These are phyloP conservation scores for Cystobasidium ongulense DNA, from an alignment of 768 basidiomycete species.

Conservation along the genomic window DNA sequence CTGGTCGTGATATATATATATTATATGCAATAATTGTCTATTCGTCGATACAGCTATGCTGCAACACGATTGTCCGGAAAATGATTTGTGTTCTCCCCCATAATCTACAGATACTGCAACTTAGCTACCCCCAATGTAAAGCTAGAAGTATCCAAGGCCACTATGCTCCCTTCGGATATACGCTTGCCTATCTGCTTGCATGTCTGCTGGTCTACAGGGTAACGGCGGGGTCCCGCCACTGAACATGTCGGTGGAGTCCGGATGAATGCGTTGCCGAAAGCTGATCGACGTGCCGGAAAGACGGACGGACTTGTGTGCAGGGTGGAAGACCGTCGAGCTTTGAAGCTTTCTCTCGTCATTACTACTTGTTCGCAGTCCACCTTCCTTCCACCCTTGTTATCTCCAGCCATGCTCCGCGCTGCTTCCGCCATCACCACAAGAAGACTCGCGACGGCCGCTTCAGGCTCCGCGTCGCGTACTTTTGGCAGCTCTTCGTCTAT, in stretches of 20 bases:
- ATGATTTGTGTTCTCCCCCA: too few species aligned
- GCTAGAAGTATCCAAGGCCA: too few species aligned
- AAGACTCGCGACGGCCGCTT: slow-evolving; percentile 4
- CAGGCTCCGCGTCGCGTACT: slow-evolving; percentile 1
- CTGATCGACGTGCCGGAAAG: background rate
- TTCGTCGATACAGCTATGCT: too few species aligned
- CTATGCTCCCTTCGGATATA: too few species aligned
- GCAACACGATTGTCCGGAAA: too few species aligned
- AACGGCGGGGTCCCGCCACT: background rate
- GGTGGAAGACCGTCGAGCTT: background rate
- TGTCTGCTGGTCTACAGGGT: background rate
- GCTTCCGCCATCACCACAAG: background rate
- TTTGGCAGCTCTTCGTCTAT: background rate
- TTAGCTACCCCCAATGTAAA: too few species aligned
- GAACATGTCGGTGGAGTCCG: background rate
- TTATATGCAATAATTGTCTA: too few species aligned
- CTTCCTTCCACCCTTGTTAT: background rate
- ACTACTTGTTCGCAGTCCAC: background rate
- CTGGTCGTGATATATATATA: too few species aligned
- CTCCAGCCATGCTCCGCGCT: background rate
- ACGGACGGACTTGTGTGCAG: background rate
- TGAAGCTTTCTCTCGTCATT: background rate
- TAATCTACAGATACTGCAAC: too few species aligned
- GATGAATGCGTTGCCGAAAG: background rate
- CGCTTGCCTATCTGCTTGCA: too few species aligned